phyloP scores from a whole-genome alignment of 1,284 basidiomycete species.

The Puccinia brachypodii region DNA sequence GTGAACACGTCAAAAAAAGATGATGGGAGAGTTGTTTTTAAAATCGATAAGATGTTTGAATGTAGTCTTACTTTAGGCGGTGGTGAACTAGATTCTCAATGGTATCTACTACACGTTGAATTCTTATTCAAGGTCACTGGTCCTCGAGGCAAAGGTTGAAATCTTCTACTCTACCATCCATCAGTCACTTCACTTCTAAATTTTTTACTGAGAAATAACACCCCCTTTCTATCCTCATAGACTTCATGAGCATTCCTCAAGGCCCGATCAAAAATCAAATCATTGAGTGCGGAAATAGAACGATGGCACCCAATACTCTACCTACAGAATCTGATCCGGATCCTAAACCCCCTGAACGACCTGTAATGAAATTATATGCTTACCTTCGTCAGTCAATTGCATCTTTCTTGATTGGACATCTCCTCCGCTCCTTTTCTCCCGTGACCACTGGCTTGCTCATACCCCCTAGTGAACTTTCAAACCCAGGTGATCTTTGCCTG shows the following conservation, averaged over 20 bases:
- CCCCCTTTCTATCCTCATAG: background rate
- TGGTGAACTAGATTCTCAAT: slow-evolving; percentile 63
- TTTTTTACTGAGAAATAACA: background rate
- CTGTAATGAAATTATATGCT: slow-evolving; percentile 46
- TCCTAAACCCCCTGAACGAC: slow-evolving; percentile 40
- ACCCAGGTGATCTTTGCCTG: slow-evolving; percentile 35
- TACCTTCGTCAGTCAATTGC: slow-evolving; percentile 38
- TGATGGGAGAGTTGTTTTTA: slow-evolving; percentile 42
- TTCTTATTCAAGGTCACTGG: slow-evolving; percentile 74
- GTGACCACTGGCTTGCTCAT: background rate
- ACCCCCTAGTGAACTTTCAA: background rate
- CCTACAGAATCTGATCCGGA: slow-evolving; percentile 11
- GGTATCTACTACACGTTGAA: slow-evolving; percentile 77
- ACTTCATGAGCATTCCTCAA: slow-evolving; percentile 24
- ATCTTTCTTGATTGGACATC: slow-evolving; percentile 3
- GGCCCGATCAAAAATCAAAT: slow-evolving; percentile 31
- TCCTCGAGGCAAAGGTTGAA: slow-evolving; percentile 30
- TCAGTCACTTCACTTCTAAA: background rate
- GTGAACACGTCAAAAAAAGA: background rate
- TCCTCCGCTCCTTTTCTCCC: too few relatives aligned
- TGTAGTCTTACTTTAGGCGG: slow-evolving; percentile 34
- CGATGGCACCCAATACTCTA: slow-evolving; percentile 24
- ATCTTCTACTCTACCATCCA: background rate
- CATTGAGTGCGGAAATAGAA: slow-evolving; percentile 29
- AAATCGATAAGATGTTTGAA: slow-evolving; percentile 38